Conservation (phyloP, 2,329 filamentous ascomycete species). For the Cryphonectria japonica region DNA sequence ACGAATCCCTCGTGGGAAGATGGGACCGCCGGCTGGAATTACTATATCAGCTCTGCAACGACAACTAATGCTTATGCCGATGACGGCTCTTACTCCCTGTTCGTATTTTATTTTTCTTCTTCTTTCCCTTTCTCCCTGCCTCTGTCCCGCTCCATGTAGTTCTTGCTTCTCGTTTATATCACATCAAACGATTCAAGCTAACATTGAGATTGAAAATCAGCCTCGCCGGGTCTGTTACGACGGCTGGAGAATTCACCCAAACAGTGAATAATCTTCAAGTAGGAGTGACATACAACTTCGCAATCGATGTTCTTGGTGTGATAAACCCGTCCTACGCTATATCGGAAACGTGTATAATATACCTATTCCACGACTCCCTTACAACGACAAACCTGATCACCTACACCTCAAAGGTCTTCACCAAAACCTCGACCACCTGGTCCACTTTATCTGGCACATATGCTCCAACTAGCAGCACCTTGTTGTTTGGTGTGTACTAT, state of each 20-base stretch:
- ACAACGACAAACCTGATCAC: not conserved
- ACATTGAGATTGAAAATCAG: not conserved
- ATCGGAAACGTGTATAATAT: not conserved
- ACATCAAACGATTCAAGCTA: not conserved
- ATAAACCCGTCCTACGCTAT: not conserved
- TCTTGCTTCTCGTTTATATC: too few species aligned
- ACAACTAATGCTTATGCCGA: not conserved
- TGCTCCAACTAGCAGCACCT: not conserved
- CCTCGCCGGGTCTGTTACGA: not conserved
- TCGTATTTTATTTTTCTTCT: not conserved
- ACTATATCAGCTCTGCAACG: not conserved
- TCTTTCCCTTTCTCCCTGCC: not conserved
- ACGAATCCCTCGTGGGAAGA: constrained; percentile 13
- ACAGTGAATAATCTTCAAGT: not conserved
- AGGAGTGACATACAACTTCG: not conserved
- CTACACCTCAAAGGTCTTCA: not conserved
- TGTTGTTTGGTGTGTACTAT: not conserved
- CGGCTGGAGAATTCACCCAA: not conserved
- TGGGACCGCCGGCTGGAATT: not conserved
- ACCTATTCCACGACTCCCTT: not conserved
- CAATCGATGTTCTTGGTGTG: not conserved
- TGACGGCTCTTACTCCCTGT: constrained; percentile 4
- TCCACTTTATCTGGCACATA: not conserved
- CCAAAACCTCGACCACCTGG: not conserved
- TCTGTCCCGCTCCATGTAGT: too few species aligned